Conservation (phyloP, 805 yeast genomes). For the Zygosaccharomyces pseudorouxii region DNA sequence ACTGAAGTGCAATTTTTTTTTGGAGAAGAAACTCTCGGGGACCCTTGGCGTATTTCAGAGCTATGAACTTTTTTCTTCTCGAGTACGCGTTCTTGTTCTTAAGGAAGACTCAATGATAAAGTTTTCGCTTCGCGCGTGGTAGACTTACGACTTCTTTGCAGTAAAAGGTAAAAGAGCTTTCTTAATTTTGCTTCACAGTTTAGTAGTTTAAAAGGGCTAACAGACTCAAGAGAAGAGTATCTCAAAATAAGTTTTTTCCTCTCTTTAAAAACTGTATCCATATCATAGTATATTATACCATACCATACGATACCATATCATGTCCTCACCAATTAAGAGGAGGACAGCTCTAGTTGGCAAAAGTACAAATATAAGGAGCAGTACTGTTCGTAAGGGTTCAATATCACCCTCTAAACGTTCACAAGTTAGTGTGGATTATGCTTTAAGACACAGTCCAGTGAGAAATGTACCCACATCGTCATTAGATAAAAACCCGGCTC, state of each 20-base stretch:
- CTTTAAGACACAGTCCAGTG: conserved; percentile 19
- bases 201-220: not conserved
- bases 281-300: not conserved
- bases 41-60: not conserved
- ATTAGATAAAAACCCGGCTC: conserved; percentile 1
- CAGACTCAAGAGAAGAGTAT: not conserved
- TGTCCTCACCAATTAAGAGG: conserved; percentile 22
- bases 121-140: conserved; percentile 2
- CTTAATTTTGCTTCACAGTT: not conserved
- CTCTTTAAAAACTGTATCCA: not conserved
- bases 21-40: not conserved
- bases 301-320: not conserved
- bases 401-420: conserved; percentile 15
- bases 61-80: not conserved
- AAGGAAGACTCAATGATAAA: not conserved
- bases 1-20: not conserved
- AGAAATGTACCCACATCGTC: conserved; percentile 10
- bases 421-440: conserved; percentile 13
- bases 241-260: not conserved
- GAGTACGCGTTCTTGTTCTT: conserved; percentile 1
- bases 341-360: conserved; percentile 24
- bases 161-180: conserved; percentile 1
- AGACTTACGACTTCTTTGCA: conserved; percentile 1
- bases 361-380: conserved; percentile 19
- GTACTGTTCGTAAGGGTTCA: conserved; percentile 11